Conservation (phyloP, 768 basidiomycete species). For the Naganishia antarctica region DNA sequence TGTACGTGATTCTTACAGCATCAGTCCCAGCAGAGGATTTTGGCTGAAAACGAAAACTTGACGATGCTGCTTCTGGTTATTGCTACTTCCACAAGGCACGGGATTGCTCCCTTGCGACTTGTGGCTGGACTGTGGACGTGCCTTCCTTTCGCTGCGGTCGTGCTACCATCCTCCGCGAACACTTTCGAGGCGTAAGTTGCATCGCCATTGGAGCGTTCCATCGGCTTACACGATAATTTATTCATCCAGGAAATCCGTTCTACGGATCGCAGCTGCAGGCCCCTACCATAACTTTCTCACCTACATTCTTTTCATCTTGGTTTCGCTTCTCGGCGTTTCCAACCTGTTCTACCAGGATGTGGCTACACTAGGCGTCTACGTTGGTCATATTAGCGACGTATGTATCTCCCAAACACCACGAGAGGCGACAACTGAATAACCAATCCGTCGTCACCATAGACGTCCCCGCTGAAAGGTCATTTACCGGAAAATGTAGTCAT, state of each 20-base stretch:
- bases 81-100: too few species aligned
- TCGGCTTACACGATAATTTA: not conserved
- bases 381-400: constrained; percentile 8
- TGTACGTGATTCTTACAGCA: constrained; percentile 7
- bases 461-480: constrained; percentile 14
- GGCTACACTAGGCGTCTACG: constrained; percentile 6
- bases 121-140: not conserved
- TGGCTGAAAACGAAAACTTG: too few species aligned
- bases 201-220: too few species aligned
- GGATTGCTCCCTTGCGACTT: not conserved
- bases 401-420: not conserved
- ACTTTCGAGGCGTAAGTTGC: not conserved
- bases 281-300: constrained; percentile 27
- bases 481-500: constrained; percentile 15
- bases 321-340: not conserved
- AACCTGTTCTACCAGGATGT: constrained; percentile 23
- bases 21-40: too few species aligned
- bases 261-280: constrained; percentile 24
- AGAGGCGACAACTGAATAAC: too few species aligned
- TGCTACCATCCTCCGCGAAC: not conserved
- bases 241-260: constrained; percentile 2
- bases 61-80: too few species aligned
- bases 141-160: constrained; percentile 6
- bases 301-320: not conserved
- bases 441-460: not conserved